Percentiles rank a stretch among this genome's conserved stretches.
These are phyloP conservation scores for Candida smagusa DNA, from an alignment of 1,139 yeast genomes.

Conservation along the genomic window DNA sequence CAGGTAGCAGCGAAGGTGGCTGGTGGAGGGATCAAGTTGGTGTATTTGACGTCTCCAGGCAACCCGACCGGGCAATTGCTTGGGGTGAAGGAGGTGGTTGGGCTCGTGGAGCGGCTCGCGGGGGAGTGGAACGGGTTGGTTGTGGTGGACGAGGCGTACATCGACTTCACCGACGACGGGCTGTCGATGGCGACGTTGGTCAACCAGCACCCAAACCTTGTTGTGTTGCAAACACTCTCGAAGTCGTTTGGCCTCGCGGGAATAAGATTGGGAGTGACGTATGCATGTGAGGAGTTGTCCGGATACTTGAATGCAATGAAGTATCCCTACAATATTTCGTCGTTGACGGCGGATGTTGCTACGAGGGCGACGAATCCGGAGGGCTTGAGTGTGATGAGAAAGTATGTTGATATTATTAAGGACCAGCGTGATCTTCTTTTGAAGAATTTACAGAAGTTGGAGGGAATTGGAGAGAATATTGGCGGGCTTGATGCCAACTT, in stretches of 20 bases:
- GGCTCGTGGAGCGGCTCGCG: slow-evolving; percentile 45
- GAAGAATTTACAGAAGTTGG: slow-evolving; percentile 47
- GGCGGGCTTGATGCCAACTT: slow-evolving; percentile 93
- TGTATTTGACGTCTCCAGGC: slow-evolving; percentile 96
- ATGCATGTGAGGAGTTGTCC: slow-evolving; percentile 57
- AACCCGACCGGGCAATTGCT: slow-evolving; percentile 85
- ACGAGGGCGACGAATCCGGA: slow-evolving; percentile 61
- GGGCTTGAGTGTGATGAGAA: slow-evolving; percentile 60
- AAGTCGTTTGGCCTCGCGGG: slow-evolving; percentile 97
- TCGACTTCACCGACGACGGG: slow-evolving; percentile 62
- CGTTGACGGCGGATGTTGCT: slow-evolving; percentile 76
- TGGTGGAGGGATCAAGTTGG: slow-evolving; percentile 65
- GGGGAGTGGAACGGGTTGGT: slow-evolving; percentile 70
- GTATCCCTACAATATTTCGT: slow-evolving; percentile 92
- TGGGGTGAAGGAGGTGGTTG: slow-evolving; percentile 44
- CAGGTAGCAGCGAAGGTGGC: slow-evolving; percentile 51
- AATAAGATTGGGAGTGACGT: slow-evolving; percentile 82
- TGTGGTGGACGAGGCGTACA: slow-evolving; percentile 91
- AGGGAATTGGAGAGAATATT: slow-evolving; percentile 67
- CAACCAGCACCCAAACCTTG: slow-evolving; percentile 75
- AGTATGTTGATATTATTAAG: slow-evolving; percentile 47
- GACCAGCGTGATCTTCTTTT: slow-evolving; percentile 56
- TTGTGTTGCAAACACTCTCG: slow-evolving; percentile 87
- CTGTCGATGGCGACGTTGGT: slow-evolving; percentile 80
- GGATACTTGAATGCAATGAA: slow-evolving; percentile 79